Base-by-base conservation (phyloP, 2,329 filamentous ascomycete genomes). In the Cercospora berteroae region DNA sequence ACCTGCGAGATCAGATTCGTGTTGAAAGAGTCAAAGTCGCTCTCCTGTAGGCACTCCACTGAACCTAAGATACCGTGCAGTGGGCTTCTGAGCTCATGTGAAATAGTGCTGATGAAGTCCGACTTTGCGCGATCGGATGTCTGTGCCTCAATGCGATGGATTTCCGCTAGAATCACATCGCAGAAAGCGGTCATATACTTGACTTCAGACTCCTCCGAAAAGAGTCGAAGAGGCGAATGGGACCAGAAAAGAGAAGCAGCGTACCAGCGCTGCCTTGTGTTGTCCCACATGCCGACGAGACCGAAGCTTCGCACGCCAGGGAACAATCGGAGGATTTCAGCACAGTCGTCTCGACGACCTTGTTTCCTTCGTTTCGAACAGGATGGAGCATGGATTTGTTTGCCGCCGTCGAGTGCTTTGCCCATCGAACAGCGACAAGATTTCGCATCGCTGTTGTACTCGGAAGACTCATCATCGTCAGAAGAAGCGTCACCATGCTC, bases 201-300 rank as follows among this genome's bases (percentile, higher is more conserved):
- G 59, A 82, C 77, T 27, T 79, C 78, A 20, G 77, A 77, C n/a
- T 79, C 76, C 50, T 76, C 76, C 5, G 78, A 78, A 44, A 83
- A 78, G n/a, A 82, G 77, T 4, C 79, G 77, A 6, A 81, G 75
- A 6, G 80, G 74, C 8, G 79, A 83, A 56, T 83, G 83, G 31
- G 83, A 83, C 62, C 81, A 83, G 5, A 81, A 78, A 23, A 83
- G 67, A n/a, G 70, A 71, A 4, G 74, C 76, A 7, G 73, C 72
- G 64, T 71, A 77, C 76, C 76, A 78, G 6, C 75, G 69, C 23
- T 75, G 72, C 31, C 74, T 66, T 12, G 80, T 80, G 16, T 81
- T 79, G 71, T 86, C 84, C 83, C 83, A 86, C 12, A 86, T 74
- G 0, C 84, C 84, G 3, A 85, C 76, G 48, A 86, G 82, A 5